Conservation (phyloP, 129 eudicot species). For the Lactuca sativa region DNA sequence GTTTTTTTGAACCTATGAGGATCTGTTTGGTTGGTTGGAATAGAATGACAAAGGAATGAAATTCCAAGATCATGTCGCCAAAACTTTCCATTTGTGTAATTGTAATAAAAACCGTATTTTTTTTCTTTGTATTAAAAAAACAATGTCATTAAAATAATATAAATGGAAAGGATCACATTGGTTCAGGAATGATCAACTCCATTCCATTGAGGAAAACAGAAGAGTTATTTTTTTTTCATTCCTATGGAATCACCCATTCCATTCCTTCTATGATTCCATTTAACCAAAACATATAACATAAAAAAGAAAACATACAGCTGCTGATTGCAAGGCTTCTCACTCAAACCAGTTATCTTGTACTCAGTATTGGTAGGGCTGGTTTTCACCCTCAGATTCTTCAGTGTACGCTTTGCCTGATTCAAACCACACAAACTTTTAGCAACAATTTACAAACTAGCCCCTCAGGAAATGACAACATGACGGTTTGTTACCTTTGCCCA, state of each 20-base stretch:
- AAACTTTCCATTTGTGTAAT: no score
- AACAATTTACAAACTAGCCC: background rate
- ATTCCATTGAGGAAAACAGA: no score
- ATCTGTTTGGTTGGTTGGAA: background rate
- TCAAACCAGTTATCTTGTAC: slow-evolving; percentile 81
- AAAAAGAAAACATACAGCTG: slow-evolving; percentile 49
- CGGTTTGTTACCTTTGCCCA: slow-evolving; percentile 64
- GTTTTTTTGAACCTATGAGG: background rate
- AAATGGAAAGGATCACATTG: no score
- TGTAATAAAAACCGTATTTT: no score
- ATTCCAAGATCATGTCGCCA: no score
- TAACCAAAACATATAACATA: background rate
- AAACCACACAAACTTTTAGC: background rate
- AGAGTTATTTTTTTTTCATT: no score
- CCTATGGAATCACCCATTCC: no score
- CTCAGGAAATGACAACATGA: background rate
- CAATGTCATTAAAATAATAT: no score
- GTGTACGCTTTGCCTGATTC: slow-evolving; percentile 68
- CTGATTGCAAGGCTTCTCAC: slow-evolving; percentile 69
- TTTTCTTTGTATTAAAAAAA: no score
- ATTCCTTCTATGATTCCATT: no score
- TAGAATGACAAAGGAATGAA: background rate
- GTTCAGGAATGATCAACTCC: no score
- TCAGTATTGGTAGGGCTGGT: slow-evolving; percentile 57
- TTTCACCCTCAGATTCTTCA: slow-evolving; percentile 81